Evolutionary conservation across 345 rosid genomes (phyloP).

Genomic region (Excoecaria agallocha): DNA sequence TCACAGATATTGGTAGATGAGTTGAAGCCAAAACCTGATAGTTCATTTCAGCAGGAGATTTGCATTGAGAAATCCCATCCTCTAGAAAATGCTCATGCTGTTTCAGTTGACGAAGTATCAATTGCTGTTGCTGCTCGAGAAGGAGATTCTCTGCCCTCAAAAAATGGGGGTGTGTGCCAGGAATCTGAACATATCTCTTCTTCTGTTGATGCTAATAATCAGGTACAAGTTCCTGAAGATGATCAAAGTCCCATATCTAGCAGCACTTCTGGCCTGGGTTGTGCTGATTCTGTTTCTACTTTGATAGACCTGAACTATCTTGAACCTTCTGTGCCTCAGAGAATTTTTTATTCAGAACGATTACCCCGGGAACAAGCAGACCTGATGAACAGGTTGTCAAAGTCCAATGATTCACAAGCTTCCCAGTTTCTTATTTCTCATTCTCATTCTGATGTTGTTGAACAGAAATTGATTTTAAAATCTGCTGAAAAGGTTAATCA

Average conservation of each 20-base stretch:
- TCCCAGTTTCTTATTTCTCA: conserved; percentile 59
- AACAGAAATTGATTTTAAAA: conserved; percentile 42
- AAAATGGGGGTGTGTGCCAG: conserved; percentile 28
- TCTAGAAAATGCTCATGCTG: conserved; percentile 28
- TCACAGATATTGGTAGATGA: conserved; percentile 34
- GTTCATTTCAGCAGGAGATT: conserved; percentile 32
- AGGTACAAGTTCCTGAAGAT: conserved; percentile 43
- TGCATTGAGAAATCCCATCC: conserved; percentile 32
- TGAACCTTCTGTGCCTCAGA: conserved; percentile 49
- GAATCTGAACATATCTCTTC: conserved; percentile 39
- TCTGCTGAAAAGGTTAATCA: conserved; percentile 40
- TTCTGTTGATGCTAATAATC: conserved; percentile 41
- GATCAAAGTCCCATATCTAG: conserved; percentile 43
- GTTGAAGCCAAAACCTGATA: conserved; percentile 36
- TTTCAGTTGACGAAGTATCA: conserved; percentile 38
- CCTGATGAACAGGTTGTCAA: conserved; percentile 60
- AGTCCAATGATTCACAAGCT: conserved; percentile 71
- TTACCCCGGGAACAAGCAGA: conserved; percentile 68
- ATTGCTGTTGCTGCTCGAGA: conserved; percentile 12
- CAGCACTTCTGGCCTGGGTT: conserved; percentile 35
- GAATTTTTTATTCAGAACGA: conserved; percentile 70
- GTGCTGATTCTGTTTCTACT: conserved; percentile 46
- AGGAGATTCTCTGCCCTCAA: conserved; percentile 33
- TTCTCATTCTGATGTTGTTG: conserved; percentile 41
- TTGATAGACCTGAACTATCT: conserved; percentile 48